These are phyloP conservation scores for Primulina eburnea DNA, from an alignment of 257 asterid genomes.

Conservation along the genomic window DNA sequence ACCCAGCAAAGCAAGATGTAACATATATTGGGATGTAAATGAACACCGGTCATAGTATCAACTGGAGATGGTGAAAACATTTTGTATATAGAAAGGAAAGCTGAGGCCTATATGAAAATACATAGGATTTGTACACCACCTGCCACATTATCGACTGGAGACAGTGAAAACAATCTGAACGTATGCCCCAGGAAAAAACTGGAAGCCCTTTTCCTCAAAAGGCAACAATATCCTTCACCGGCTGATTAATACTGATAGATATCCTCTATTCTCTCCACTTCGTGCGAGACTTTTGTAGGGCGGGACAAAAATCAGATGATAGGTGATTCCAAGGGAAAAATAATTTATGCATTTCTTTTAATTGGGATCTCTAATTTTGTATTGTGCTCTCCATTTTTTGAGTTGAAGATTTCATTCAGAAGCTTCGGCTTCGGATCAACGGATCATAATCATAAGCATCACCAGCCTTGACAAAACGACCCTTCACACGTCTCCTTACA, in stretches of 20 bases:
- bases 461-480: constrained; percentile 95
- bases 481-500: constrained; percentile 88
- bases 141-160: constrained; percentile 16
- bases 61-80: neutral
- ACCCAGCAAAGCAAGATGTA: constrained; percentile 9
- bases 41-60: constrained; percentile 12
- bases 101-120: constrained; percentile 8
- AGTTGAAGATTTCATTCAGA: constrained; percentile 34
- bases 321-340: constrained; percentile 19
- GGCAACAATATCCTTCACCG: constrained; percentile 5
- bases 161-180: constrained; percentile 9
- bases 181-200: constrained; percentile 12
- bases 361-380: constrained; percentile 16
- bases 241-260: constrained; percentile 19
- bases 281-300: neutral
- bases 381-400: neutral
- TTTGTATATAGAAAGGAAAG: neutral
- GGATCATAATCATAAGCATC: constrained; percentile 91
- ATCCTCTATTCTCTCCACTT: constrained; percentile 13
- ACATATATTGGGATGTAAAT: neutral
- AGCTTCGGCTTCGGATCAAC: constrained; percentile 64
- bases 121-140: neutral
- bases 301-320: constrained; percentile 19
- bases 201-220: neutral
- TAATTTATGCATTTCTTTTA: neutral